Base-by-base conservation (phyloP, 176 grass and related monocot species). In the Bromus sterilis region DNA sequence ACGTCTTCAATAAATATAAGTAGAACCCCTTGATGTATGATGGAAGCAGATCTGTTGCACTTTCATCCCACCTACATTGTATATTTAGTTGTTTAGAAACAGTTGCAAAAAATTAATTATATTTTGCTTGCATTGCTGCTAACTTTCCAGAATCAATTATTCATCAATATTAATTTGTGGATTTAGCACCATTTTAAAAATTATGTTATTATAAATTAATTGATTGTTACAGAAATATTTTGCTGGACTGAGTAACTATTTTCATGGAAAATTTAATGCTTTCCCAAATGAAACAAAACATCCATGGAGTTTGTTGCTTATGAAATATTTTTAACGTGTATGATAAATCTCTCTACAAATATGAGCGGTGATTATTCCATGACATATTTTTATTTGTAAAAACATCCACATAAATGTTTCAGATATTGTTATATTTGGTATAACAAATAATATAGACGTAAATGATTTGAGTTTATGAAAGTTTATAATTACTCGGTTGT, bases 11-110 rank as follows among this genome's bases (percentile, higher is more conserved):
- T 1, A 74, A 3, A n/a, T 44, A 74, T 33, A 63, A 6, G 66
- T 83, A 83, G 80, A 88, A 78, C 55, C 75, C 75, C 57, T 51
- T 65, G 34, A 78, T 55, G 44, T 78, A 83, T 18, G 71, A 68
- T 29, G 86, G 86, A 78, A 88, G 86, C 21, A 88, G 21, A 44
- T 11, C 28, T 12, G 36, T 8, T 11, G 80, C 80, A 28, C 35
- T 73, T 78, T 79, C 80, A 56, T 78, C 44, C 74, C 80, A 88
- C 26, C 86, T 88, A 44, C 56, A 88, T 73, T 32, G 26, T 53
- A 21, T 43, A 41, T 14, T 58, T 56, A 40, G n/a, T n/a, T n/a
- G n/a, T n/a, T 66, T 24, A 25, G 9, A 3, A 57, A 30, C 14
- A 9, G 31, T 15, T 18, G 69, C 39, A 71, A 26, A 20, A 28